Evolutionary conservation across 805 yeast genomes (phyloP), one percentile per base, ranked within the genome.

Genomic region (Kodamaea kaohsiungensis): DNA sequence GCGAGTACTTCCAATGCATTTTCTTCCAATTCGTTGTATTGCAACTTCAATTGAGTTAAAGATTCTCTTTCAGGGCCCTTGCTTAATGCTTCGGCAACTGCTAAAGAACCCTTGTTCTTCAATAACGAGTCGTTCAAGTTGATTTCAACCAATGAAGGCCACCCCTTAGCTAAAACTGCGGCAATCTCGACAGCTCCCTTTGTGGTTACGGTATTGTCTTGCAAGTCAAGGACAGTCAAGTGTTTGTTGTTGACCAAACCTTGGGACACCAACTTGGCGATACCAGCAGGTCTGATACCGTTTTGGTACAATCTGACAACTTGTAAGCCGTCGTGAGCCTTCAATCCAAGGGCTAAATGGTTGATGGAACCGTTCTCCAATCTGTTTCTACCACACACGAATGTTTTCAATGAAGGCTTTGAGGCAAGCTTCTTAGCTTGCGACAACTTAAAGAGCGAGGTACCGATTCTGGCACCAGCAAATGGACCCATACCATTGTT

Each of bases 401-500:
- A 93, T 1, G 98, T 90, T 64, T 87, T 86, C 66, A 91, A 80
- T 13, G 82, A 71, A 33, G 77, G 72, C 52, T 82, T 73, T 18
- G 80, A 76, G 43, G 73, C 72, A n/a, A 70, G 67, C 59, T 76
- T 69, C 72, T 91, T 91, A 54, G 85, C 86, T 50, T 69, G 70
- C 17, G 95, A 84, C 59, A 93, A 80, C 61, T 81, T 79, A 73
- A 78, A 89, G 47, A 95, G 81, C 3, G 97, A 89, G 63, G 85
- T 84, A 56, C 98, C 99, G 57, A 95, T 89, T 68, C 96, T 83
- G 54, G 93, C 87, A 63, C 99, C 99, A 0, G 98, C 96, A 68
- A 88, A 88, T 22, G 99, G 99, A 37, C 99, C 99, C 85, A 95
- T 87, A 53, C 99, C 99, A 70, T 95, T 95, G 73, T 95, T 95